phyloP scores from a whole-genome alignment of 768 basidiomycete genomes.

The Cubamyces sp. region DNA sequence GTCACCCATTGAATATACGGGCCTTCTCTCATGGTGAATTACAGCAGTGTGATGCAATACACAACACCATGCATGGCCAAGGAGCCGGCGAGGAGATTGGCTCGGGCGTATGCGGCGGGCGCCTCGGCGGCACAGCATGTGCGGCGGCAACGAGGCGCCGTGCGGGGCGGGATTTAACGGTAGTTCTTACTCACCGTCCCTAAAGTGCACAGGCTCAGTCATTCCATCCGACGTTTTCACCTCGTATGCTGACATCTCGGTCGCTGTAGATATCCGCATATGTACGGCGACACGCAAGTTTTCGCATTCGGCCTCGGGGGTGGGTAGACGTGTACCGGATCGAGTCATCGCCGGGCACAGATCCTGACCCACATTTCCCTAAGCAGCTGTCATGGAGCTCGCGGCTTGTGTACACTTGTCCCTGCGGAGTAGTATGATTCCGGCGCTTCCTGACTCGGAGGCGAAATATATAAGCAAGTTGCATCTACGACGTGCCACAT shows the following conservation, averaged over 20 bases:
- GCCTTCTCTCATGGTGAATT: too few species aligned
- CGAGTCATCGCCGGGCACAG: conserved; percentile 9
- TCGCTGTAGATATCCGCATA: not conserved
- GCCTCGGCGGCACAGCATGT: conserved; percentile 10
- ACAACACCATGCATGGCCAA: too few species aligned
- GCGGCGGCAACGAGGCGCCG: conserved; percentile 6
- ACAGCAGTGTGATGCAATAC: too few species aligned
- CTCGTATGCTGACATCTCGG: not conserved
- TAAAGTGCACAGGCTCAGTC: conserved; percentile 14
- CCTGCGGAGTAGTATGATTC: conserved; percentile 2
- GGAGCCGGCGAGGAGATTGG: too few species aligned
- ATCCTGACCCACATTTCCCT: not conserved
- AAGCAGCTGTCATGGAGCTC: conserved; percentile 8
- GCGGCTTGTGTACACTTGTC: not conserved
- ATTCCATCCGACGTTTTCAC: conserved; percentile 14
- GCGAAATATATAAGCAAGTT: not conserved
- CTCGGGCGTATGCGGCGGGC: not conserved
- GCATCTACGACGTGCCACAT: not conserved
- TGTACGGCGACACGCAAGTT: not conserved
- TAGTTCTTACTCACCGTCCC: conserved; percentile 25
- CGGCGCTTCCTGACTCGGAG: not conserved
- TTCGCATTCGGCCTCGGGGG: not conserved
- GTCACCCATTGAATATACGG: too few species aligned
- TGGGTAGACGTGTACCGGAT: conserved; percentile 3
- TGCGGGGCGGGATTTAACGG: not conserved